Conservation (phyloP, 768 basidiomycete species). For the Russula sp. region DNA sequence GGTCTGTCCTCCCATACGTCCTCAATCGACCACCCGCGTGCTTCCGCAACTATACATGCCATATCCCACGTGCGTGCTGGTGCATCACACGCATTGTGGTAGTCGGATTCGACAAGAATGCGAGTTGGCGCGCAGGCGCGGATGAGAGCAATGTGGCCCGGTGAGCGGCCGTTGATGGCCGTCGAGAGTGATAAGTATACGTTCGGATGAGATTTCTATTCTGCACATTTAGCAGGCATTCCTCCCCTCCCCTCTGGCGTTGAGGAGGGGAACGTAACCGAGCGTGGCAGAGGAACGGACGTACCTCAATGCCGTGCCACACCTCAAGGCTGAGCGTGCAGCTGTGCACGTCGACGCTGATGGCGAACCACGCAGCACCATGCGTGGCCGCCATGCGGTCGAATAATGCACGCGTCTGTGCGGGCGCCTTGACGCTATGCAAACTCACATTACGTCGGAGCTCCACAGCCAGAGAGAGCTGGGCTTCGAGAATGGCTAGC, state of each 20-base stretch:
- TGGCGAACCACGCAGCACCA: conserved; percentile 47
- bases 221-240: background rate
- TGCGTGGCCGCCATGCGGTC: conserved; percentile 50
- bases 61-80: conserved; percentile 71
- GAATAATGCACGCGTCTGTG: conserved; percentile 62
- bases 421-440: conserved; percentile 77
- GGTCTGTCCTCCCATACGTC: conserved; percentile 30
- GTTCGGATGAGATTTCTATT: conserved; percentile 63
- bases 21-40: conserved; percentile 76
- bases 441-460: conserved; percentile 71
- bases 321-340: conserved; percentile 77
- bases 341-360: conserved; percentile 87
- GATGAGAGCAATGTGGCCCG: conserved; percentile 57
- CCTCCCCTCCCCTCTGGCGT: conserved; percentile 5
- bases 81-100: conserved; percentile 53
- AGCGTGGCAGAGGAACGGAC: conserved; percentile 20
- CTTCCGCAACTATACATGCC: conserved; percentile 57
- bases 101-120: conserved; percentile 85
- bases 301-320: conserved; percentile 69
- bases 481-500: conserved; percentile 67
- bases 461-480: conserved; percentile 80
- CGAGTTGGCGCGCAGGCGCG: conserved; percentile 52
- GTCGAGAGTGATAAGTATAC: conserved; percentile 85
- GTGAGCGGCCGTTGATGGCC: conserved; percentile 70
- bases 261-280: background rate